A percentile compares a stretch with the other conserved stretches of the same genome.
phyloP scores from a whole-genome alignment of 768 basidiomycete species.

The Lentinula sp. region DNA sequence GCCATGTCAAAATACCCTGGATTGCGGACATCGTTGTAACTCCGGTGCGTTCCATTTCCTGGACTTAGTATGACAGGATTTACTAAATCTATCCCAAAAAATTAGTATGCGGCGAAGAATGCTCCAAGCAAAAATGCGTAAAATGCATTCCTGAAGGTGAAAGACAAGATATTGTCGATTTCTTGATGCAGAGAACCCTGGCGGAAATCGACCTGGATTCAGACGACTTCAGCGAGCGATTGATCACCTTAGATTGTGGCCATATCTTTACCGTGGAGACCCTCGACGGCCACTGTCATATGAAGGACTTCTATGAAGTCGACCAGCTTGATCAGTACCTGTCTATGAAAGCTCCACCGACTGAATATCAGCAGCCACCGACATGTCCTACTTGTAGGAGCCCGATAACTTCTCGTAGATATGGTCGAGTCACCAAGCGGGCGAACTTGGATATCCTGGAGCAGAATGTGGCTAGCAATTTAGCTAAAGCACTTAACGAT shows the following conservation, averaged over 20 bases:
- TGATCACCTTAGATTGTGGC: slow-evolving; percentile 56
- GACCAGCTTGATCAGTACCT: slow-evolving; percentile 33
- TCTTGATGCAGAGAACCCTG: slow-evolving; percentile 48
- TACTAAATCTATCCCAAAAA: not conserved
- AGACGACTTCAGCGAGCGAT: slow-evolving; percentile 37
- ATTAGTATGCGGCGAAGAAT: slow-evolving; percentile 65
- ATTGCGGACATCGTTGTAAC: slow-evolving; percentile 62
- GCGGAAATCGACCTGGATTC: slow-evolving; percentile 37
- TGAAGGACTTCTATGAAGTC: slow-evolving; percentile 44
- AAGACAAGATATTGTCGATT: slow-evolving; percentile 45
- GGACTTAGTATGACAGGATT: not conserved
- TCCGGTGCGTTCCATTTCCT: slow-evolving; percentile 39
- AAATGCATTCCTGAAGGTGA: slow-evolving; percentile 35
- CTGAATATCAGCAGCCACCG: slow-evolving; percentile 35
- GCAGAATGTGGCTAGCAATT: slow-evolving; percentile 48
- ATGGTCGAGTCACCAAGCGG: slow-evolving; percentile 56
- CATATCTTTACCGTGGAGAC: slow-evolving; percentile 71
- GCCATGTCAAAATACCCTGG: slow-evolving; percentile 40
- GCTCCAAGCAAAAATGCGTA: slow-evolving; percentile 47
- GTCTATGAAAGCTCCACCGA: slow-evolving; percentile 34
- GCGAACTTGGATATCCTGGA: slow-evolving; percentile 63
- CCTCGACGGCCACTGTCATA: slow-evolving; percentile 52
- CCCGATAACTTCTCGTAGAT: slow-evolving; percentile 51
- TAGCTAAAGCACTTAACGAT: slow-evolving; percentile 37
- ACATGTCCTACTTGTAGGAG: slow-evolving; percentile 59